A percentile compares a stretch with the other conserved stretches of the same genome.
phyloP scores from a whole-genome alignment of 352 stramenopile genomes.

The Halophytophthora batemanensis region DNA sequence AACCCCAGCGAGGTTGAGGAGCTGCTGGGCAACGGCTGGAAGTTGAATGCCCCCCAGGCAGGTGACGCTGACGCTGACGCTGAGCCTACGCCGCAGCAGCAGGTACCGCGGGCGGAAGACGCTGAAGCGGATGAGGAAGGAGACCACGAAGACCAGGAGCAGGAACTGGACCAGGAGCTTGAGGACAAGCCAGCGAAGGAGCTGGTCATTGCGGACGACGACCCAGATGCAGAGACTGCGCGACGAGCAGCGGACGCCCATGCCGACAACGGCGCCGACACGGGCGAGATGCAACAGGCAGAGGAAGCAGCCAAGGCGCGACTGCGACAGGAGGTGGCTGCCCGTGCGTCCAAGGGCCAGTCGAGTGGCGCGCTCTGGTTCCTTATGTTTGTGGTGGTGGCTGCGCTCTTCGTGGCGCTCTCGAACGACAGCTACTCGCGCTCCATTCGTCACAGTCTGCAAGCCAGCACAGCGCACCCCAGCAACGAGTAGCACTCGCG shows the following conservation, averaged over 20 bases:
- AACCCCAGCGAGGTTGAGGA: slow-evolving; percentile 49
- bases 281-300: slow-evolving; percentile 27
- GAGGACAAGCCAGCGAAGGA: slow-evolving; percentile 16
- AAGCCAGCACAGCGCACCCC: slow-evolving; percentile 15
- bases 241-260: slow-evolving; percentile 32
- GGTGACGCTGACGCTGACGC: not conserved
- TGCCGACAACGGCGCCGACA: slow-evolving; percentile 37
- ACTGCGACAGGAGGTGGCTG: slow-evolving; percentile 45
- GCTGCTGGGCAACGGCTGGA: slow-evolving; percentile 51
- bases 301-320: slow-evolving; percentile 25
- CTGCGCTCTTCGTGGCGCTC: slow-evolving; percentile 50
- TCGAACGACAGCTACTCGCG: slow-evolving; percentile 69
- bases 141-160: too few species aligned
- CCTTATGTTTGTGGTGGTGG: slow-evolving; percentile 51
- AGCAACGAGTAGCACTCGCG: slow-evolving; percentile 20
- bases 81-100: slow-evolving; percentile 15
- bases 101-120: slow-evolving; percentile 12
- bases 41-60: slow-evolving; percentile 21
- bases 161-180: slow-evolving; percentile 5
- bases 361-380: slow-evolving; percentile 44
- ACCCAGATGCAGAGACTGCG: slow-evolving; percentile 27
- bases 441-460: slow-evolving; percentile 34
- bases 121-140: not conserved
- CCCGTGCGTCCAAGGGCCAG: slow-evolving; percentile 22
- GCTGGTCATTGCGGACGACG: slow-evolving; percentile 22